Conservation (phyloP, 2,329 filamentous ascomycete species). For the Stemphylium beticola region DNA sequence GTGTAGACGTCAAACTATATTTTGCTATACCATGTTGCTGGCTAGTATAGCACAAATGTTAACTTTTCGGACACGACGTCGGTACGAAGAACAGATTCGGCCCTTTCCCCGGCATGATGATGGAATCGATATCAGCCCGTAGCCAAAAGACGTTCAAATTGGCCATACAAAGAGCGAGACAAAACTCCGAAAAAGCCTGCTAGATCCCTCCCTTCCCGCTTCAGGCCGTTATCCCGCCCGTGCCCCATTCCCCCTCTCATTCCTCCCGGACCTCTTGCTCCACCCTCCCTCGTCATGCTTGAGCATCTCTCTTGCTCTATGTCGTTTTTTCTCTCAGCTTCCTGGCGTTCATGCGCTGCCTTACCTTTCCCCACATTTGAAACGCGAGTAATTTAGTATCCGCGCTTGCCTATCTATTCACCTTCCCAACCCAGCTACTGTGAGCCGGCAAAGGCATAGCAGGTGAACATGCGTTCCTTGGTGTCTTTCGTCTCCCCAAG, state of each 20-base stretch:
- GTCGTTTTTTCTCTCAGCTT: not conserved
- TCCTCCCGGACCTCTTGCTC: not conserved
- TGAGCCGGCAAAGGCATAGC: not conserved
- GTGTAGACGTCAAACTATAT: conserved; percentile 13
- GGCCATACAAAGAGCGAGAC: not conserved
- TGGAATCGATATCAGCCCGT: no score
- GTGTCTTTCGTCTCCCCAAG: not conserved
- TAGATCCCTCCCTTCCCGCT: conserved; percentile 25
- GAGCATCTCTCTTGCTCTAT: not conserved
- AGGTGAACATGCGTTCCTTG: conserved; percentile 5
- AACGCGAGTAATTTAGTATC: not conserved
- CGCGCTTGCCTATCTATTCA: conserved; percentile 17
- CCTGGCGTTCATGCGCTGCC: not conserved
- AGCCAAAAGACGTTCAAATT: not conserved
- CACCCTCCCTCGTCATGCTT: not conserved
- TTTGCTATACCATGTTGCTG: not conserved
- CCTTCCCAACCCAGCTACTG: conserved; percentile 19
- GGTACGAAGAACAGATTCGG: not conserved
- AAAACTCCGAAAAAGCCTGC: conserved; percentile 19
- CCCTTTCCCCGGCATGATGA: not conserved
- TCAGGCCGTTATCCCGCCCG: conserved; percentile 19
- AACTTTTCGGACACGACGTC: not conserved
- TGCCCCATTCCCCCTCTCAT: not conserved
- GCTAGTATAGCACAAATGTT: not conserved
- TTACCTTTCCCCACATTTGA: not conserved